Evolutionary conservation across 2,329 filamentous ascomycete species (phyloP), one percentile per base, ranked within the genome.

Genomic region (Mariannaea sp.): DNA sequence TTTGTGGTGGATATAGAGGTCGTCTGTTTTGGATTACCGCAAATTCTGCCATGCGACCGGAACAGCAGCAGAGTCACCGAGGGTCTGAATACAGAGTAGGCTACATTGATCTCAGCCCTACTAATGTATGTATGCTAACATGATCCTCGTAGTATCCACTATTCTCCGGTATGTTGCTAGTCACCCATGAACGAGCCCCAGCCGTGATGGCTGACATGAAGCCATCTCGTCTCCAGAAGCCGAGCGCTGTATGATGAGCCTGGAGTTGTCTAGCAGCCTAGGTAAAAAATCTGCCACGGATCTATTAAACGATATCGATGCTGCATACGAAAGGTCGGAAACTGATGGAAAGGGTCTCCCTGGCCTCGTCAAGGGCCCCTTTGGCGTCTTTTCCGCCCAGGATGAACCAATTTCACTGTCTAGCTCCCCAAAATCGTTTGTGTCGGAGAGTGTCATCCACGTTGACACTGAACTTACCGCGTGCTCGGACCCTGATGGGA

Each of bases 1-100:
- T 42, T 0, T 78, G 75, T 46, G 70, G 68, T 19, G 74, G 75
- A 0, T 78, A 78, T 48, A 69, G 71, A 26, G 73, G 71, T 7
- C 64, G 61, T 6, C 53, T 71, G 7, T 62, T 69, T 13, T 71
- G 70, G 70, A 58, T 69, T 17, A 58, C 56, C 16, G 64, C 68
- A 17, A 54, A 65, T 62, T 41, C 68, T 64, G 55, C 42, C 19
- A 35, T 58, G 8, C 30, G 49, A 7, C 55, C 60, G 36, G 58
- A 61, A 46, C 35, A 58, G 46, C 57, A 61, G 42, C 63, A 64
- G 53, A 57, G 55, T 10, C 63, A 66, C 45, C 57, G 65, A 35
- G 62, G 64, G 1, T 61, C 61, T 32, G 61, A 65, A 22, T 77
- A 73, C 56, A 71, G 75, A n/a, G n/a, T n/a, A n/a, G n/a, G n/a